Conservation (phyloP, 2,329 filamentous ascomycete species). For the Stagonosporopsis rhizophila region DNA sequence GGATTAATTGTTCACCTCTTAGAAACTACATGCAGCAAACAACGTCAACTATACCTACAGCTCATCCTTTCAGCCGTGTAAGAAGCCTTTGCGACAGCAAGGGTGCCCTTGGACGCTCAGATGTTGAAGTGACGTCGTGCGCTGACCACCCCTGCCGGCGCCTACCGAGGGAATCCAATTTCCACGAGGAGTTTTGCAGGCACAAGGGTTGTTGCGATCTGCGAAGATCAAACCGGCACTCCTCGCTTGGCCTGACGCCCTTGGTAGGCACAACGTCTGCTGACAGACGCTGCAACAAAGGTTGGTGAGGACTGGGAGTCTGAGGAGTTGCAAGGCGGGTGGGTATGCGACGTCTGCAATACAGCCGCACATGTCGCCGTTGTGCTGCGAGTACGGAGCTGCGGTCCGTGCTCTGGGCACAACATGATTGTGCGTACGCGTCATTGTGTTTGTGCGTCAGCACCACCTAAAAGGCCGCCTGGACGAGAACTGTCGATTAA, state of each 20-base stretch:
- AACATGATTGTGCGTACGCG: neutral
- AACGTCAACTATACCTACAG: no score
- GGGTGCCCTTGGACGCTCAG: conserved; percentile 4
- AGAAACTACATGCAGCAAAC: no score
- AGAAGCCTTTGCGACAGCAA: conserved; percentile 1
- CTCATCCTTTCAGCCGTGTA: neutral
- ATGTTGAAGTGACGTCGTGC: conserved; percentile 9
- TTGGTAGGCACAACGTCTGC: conserved; percentile 2
- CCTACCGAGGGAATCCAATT: conserved; percentile 13
- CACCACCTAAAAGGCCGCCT: neutral
- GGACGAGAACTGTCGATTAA: neutral
- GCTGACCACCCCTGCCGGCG: conserved; percentile 7
- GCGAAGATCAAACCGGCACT: conserved; percentile 16
- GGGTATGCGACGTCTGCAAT: neutral
- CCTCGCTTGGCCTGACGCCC: conserved; percentile 14
- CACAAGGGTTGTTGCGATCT: conserved; percentile 5
- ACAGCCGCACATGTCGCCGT: neutral
- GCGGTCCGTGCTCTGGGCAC: neutral
- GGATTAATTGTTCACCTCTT: no score
- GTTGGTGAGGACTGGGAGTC: neutral
- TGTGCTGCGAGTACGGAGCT: conserved; percentile 1
- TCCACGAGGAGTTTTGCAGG: conserved; percentile 17
- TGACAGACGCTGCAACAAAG: neutral
- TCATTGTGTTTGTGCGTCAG: neutral
- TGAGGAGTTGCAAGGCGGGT: neutral